Evolutionary conservation across 2,329 filamentous ascomycete genomes (phyloP).

Genomic region (Calonectria honghensis): DNA sequence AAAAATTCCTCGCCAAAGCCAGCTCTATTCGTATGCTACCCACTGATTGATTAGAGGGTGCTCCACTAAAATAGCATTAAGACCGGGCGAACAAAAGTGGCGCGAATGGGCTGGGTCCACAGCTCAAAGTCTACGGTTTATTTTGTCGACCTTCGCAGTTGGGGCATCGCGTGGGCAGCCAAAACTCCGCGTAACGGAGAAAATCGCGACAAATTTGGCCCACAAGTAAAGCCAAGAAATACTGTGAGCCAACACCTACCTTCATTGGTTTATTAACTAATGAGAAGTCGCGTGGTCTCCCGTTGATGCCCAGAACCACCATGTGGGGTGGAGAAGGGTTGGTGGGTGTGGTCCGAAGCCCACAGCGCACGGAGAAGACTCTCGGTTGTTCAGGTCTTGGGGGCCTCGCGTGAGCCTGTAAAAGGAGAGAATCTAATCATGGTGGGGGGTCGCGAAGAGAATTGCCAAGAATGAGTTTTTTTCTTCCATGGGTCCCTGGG

Average conservation of each 20-base stretch:
- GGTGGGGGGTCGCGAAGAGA: conserved; percentile 14
- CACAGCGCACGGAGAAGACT: not conserved
- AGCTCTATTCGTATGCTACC: conserved; percentile 5
- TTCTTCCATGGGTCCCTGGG: conserved; percentile 5
- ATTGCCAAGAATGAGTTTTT: conserved; percentile 20
- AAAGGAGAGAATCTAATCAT: conserved; percentile 23
- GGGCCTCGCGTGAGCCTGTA: conserved; percentile 2
- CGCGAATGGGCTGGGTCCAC: not conserved
- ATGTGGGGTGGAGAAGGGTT: not conserved
- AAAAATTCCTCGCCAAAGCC: conserved; percentile 5
- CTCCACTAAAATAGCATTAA: conserved; percentile 20
- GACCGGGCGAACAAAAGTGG: conserved; percentile 9
- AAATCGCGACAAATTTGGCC: not conserved
- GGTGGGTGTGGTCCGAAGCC: conserved; percentile 9
- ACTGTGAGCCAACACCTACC: not conserved
- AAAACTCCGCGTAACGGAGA: not conserved
- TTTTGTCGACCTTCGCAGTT: not conserved
- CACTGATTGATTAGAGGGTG: conserved; percentile 19
- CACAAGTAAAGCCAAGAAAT: not conserved
- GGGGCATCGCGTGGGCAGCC: not conserved
- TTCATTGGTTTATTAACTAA: not conserved
- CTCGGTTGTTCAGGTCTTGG: conserved; percentile 4
- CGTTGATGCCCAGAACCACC: conserved; percentile 6
- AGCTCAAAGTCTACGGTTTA: not conserved
- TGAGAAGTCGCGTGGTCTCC: conserved; percentile 5